These are phyloP conservation scores for Avena atlantica DNA, from an alignment of 176 grass and related monocot species.

Conservation along the genomic window DNA sequence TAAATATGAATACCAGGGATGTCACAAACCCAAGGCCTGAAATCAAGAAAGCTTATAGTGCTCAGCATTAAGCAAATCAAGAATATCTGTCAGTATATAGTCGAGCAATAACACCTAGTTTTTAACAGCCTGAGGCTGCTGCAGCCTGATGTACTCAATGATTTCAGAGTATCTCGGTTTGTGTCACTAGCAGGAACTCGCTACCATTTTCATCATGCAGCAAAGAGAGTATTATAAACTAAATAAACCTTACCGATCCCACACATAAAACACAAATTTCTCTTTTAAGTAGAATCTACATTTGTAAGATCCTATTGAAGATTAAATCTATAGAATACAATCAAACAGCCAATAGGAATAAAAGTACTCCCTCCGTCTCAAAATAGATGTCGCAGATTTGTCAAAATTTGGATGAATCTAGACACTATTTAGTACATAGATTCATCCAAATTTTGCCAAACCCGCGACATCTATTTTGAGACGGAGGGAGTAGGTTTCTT, in stretches of 20 bases:
- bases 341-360: not conserved
- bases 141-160: not conserved
- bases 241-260: not conserved
- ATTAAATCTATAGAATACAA: constrained; percentile 24
- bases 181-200: not conserved
- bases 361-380: not conserved
- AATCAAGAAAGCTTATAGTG: constrained; percentile 49
- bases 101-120: not conserved
- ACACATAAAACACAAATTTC: not conserved
- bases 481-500: not conserved
- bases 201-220: not conserved
- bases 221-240: constrained; percentile 22
- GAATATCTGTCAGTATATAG: not conserved
- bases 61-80: constrained; percentile 21
- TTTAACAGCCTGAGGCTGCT: constrained; percentile 16
- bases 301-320: not conserved
- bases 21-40: constrained; percentile 98
- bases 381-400: too few relatives aligned
- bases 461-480: too few relatives aligned
- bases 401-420: too few relatives aligned
- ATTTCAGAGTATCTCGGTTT: constrained; percentile 9
- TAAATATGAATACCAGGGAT: constrained; percentile 89
- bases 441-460: too few relatives aligned
- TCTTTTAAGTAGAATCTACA: not conserved
- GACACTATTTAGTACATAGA: too few relatives aligned